Conservation (phyloP, 176 grass and related monocot genomes). For the Avena sativa region DNA sequence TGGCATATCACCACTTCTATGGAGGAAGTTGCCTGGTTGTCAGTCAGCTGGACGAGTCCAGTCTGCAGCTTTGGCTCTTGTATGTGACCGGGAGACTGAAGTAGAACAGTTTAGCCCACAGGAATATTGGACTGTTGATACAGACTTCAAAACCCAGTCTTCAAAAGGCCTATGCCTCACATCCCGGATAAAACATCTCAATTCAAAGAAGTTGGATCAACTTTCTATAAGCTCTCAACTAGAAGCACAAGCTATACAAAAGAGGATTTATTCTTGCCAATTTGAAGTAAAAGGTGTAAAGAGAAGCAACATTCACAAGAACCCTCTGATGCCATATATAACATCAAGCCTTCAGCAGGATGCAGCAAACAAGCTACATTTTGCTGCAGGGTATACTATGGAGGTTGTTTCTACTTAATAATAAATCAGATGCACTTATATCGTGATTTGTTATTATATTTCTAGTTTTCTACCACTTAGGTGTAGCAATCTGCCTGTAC, state of each 20-base stretch:
- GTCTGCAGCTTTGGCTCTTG: slow-evolving; percentile 87
- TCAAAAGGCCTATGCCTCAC: slow-evolving; percentile 45
- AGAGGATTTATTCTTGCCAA: slow-evolving; percentile 53
- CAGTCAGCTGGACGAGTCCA: slow-evolving; percentile 93
- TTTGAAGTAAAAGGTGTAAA: slow-evolving; percentile 74
- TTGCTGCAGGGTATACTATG: slow-evolving; percentile 77
- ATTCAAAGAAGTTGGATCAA: slow-evolving; percentile 77
- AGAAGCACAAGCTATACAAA: slow-evolving; percentile 67
- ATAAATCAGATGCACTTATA: slow-evolving; percentile 20
- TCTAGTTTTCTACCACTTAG: background rate
- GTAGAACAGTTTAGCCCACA: slow-evolving; percentile 79
- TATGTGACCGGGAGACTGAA: slow-evolving; percentile 89
- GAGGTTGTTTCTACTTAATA: slow-evolving; percentile 67
- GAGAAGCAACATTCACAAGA: slow-evolving; percentile 75
- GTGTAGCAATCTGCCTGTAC: too few species aligned
- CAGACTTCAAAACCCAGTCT: slow-evolving; percentile 53
- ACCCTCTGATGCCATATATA: slow-evolving; percentile 85
- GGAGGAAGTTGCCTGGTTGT: slow-evolving; percentile 96
- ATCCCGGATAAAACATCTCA: slow-evolving; percentile 71
- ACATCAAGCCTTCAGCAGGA: slow-evolving; percentile 97
- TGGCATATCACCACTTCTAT: slow-evolving; percentile 90
- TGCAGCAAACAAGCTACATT: slow-evolving; percentile 79
- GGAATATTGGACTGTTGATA: slow-evolving; percentile 87
- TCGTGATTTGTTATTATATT: slow-evolving; percentile 14
- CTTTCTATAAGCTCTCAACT: slow-evolving; percentile 71